These are phyloP conservation scores for Meripilus lineatus DNA, from an alignment of 1,284 basidiomycete species.

Conservation along the genomic window DNA sequence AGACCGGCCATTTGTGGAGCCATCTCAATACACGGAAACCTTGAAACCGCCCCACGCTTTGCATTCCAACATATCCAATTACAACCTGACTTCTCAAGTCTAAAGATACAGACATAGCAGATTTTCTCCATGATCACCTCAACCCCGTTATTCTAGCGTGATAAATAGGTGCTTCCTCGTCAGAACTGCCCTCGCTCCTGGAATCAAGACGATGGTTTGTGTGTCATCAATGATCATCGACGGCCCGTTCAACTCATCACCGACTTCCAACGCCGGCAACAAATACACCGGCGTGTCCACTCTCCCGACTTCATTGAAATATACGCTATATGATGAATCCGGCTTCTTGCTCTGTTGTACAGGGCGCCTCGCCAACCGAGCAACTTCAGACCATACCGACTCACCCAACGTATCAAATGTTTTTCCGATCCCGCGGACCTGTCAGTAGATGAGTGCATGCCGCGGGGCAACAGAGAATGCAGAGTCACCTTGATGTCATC, in stretches of 20 bases:
- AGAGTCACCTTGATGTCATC: constrained; percentile 83
- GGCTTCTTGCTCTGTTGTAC: constrained; percentile 38
- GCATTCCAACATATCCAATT: not conserved
- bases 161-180: constrained; percentile 74
- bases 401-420: constrained; percentile 82
- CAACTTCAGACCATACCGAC: constrained; percentile 75
- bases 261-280: constrained; percentile 60
- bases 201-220: constrained; percentile 84
- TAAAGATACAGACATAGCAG: too few relatives aligned
- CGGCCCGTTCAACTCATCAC: constrained; percentile 74
- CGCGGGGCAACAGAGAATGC: too few relatives aligned
- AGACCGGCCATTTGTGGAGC: too few relatives aligned
- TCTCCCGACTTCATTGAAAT: constrained; percentile 75
- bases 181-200: constrained; percentile 60
- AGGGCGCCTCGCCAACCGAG: constrained; percentile 37
- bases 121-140: not conserved
- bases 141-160: constrained; percentile 38
- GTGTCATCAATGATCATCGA: constrained; percentile 91
- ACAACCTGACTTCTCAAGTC: too few relatives aligned
- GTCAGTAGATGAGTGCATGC: constrained; percentile 22
- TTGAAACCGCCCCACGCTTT: too few relatives aligned
- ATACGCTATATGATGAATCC: constrained; percentile 59
- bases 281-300: constrained; percentile 77
- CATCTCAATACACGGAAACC: too few relatives aligned
- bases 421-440: constrained; percentile 81